A percentile compares a stretch with the other conserved stretches of the same genome.
Evolutionary conservation across 768 basidiomycete genomes (phyloP).

Genomic region (Termitomyces sp.): DNA sequence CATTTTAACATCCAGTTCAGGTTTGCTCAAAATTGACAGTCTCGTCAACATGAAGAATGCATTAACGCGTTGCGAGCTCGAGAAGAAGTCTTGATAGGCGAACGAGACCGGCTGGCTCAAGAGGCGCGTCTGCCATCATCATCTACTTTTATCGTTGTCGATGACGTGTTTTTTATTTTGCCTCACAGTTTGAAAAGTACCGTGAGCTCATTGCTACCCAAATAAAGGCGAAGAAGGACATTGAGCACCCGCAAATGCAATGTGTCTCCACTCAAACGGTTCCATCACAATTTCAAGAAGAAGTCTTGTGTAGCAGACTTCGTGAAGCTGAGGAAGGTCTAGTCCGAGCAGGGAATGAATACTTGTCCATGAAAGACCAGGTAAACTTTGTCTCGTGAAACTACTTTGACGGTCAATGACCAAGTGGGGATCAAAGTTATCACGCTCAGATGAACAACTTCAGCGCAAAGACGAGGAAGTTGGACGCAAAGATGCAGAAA

Average conservation of each 20-base stretch:
- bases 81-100: background rate
- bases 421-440: background rate
- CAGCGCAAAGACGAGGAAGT: background rate
- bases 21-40: background rate
- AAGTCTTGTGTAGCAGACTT: slow-evolving; percentile 8
- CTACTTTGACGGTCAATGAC: background rate
- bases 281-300: background rate
- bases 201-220: background rate
- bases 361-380: slow-evolving; percentile 21
- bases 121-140: slow-evolving; percentile 19
- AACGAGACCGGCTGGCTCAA: slow-evolving; percentile 11
- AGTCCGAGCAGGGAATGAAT: slow-evolving; percentile 24
- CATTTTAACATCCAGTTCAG: background rate
- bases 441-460: background rate
- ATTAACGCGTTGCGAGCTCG: background rate
- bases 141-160: background rate
- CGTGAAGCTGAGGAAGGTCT: slow-evolving; percentile 24
- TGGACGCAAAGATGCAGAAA: background rate
- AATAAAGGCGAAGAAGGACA: background rate
- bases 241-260: background rate
- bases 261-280: background rate
- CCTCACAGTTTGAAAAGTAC: background rate
- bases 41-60: background rate
- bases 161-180: slow-evolving; percentile 1
- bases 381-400: slow-evolving; percentile 1